Percentiles rank a stretch among this genome's conserved stretches.
phyloP scores from a whole-genome alignment of 345 rosid genomes.

The Conringia planisiliqua region DNA sequence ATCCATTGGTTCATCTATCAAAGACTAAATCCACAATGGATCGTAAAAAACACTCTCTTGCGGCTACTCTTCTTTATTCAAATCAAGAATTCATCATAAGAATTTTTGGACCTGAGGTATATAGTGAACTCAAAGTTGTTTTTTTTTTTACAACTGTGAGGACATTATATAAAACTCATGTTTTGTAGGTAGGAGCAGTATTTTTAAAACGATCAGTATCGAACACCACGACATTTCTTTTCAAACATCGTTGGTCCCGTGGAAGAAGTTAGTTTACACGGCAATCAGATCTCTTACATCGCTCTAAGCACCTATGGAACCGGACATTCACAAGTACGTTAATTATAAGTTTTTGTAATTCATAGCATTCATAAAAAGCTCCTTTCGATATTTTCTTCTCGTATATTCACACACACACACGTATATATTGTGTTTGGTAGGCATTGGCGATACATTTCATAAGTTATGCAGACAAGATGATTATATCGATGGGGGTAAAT shows the following conservation, averaged over 20 bases:
- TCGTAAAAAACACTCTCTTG: conserved; percentile 45
- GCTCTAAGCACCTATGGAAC: conserved; percentile 19
- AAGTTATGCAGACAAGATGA: not conserved
- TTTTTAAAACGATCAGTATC: conserved; percentile 39
- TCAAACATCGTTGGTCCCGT: conserved; percentile 49
- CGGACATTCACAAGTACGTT: not conserved
- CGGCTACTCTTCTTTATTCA: conserved; percentile 29
- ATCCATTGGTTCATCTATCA: conserved; percentile 43
- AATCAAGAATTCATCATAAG: not conserved
- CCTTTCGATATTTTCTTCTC: not conserved
- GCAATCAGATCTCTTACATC: conserved; percentile 42
- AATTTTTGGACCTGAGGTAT: conserved; percentile 33
- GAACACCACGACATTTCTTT: conserved; percentile 37
- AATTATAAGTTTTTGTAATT: not conserved
- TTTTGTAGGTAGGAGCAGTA: conserved; percentile 27
- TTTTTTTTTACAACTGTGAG: not conserved
- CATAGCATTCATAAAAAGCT: not conserved
- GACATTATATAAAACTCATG: not conserved
- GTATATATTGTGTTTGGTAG: not conserved
- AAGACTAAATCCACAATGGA: conserved; percentile 41
- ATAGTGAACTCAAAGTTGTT: not conserved
- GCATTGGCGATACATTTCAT: not conserved
- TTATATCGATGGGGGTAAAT: not conserved
- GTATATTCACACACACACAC: not conserved
- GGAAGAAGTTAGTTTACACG: conserved; percentile 49